Base-by-base conservation (phyloP, 176 grass and related monocot species). In the Carex littledalei region DNA sequence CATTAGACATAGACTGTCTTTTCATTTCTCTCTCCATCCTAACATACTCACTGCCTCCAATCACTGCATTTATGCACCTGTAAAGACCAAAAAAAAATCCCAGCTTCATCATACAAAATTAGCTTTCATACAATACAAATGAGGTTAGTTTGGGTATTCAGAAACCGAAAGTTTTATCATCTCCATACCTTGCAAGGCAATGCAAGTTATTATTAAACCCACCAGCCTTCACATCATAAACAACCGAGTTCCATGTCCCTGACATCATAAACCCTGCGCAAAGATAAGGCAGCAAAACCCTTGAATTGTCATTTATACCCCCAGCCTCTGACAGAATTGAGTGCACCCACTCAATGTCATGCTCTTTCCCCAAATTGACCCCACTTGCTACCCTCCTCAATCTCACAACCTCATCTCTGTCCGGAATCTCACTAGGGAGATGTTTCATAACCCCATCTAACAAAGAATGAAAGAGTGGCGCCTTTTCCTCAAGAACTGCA, bases 231-330 rank as follows among this genome's bases (percentile, higher is more conserved):
- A 92, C 82, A 86, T 94, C 89, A 89, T 95, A 98, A 86, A 82
- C 79, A 83, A 90, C 87, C 50, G 74, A 87, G 76, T 86, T 94
- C 95, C 93, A 98, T n/a, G 91, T 83, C 81, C 86, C 91, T 78
- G 95, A 95, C 80, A 87, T 89, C 95, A 98, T 94, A 89, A 98
- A 98, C 69, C 91, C 91, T 84, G 95, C 88, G 81, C 89, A 98
- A 76, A 98, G 92, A 91, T 92, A 98, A 72, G 95, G 95, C 88
- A 98, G 91, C 61, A 98, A 80, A 85, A 83, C 87, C 95, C 95
- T 94, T 83, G 95, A 98, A 88, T 88, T 98, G 91, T 98, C 89
- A 81, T 88, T 91, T 88, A 85, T 93, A 43, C 86, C 81, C 84
- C 77, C 90, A 72, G 85, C 82, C 86, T 93, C 91, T 79, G 86